phyloP scores from a whole-genome alignment of 2,329 filamentous ascomycete genomes.

The Sphaerostilbella broomeana region DNA sequence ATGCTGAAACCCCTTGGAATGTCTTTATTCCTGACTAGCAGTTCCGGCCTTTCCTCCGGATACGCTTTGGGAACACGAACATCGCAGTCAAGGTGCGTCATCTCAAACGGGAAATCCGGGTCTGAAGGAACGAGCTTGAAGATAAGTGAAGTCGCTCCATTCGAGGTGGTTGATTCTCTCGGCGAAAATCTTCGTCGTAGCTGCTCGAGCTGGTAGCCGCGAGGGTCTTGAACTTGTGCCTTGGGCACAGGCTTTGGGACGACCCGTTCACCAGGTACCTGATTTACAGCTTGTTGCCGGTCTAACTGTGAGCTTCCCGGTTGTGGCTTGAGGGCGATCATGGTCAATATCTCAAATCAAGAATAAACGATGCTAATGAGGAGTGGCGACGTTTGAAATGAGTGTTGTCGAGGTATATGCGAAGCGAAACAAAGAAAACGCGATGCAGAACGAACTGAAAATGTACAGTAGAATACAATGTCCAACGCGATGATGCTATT shows the following conservation, averaged over 20 bases:
- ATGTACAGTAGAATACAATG: too few relatives aligned
- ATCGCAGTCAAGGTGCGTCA: conserved; percentile 61
- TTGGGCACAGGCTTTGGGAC: conserved; percentile 60
- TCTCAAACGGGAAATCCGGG: conserved; percentile 76
- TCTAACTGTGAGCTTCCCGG: conserved; percentile 25
- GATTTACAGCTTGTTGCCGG: conserved; percentile 41
- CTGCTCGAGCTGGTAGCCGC: conserved; percentile 69
- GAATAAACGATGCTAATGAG: too few relatives aligned
- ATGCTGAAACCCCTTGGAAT: conserved; percentile 67
- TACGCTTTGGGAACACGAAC: conserved; percentile 59
- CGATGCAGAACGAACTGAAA: too few relatives aligned
- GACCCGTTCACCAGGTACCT: conserved; percentile 41
- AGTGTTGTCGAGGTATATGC: background rate
- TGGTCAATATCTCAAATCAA: conserved; percentile 18
- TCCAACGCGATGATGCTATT: too few relatives aligned
- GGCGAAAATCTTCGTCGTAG: conserved; percentile 59
- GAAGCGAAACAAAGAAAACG: too few relatives aligned
- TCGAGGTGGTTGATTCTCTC: conserved; percentile 34
- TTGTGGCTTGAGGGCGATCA: conserved; percentile 33
- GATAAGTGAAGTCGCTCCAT: conserved; percentile 49
- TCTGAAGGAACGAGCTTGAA: conserved; percentile 69
- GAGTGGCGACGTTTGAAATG: background rate
- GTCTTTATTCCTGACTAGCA: conserved; percentile 60
- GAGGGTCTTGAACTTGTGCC: conserved; percentile 58
- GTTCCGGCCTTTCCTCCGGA: conserved; percentile 49